Base-by-base conservation (phyloP, 805 yeast species). In the Saturnispora dispora region DNA sequence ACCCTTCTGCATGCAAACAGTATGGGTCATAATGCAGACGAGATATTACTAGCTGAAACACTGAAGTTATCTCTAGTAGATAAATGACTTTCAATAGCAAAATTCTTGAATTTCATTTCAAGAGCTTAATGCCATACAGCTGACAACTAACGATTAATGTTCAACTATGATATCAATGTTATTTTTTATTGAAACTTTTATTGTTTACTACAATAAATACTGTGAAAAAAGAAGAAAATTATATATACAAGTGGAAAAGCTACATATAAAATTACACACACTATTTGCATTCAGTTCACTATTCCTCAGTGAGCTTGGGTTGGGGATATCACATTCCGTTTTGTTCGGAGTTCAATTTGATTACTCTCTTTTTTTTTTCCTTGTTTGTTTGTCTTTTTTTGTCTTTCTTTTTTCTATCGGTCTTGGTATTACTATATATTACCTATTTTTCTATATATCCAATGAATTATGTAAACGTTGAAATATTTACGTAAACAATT, bases 1-100 rank as follows among this genome's bases (percentile, higher is more conserved):
- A 87, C 88, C 33, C 96, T 96, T 0, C 78, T 91, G 39, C 98
- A 91, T 67, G 90, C 95, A 2, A 27, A 45, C 33, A 50, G 33
- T 25, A 47, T 30, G 25, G 47, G 47, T 3, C 22, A 27, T 17
- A 46, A 37, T 42, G 20, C 43, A 4, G 37, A 32, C 15, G 49
- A 47, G 13, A 47, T 42, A 10, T 18, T 39, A 30, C 23, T 47
- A 8, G 37, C 43, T 25, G 49, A 47, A 22, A 40, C 49, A 15
- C 25, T 47, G 17, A 47, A 47, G 30, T 20, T 47, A 20, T 47
- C 49, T 5, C 33, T 47, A 13, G 18, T 47, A 6, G 49, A 47
- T 5, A 47, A 39, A 32, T 47, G 35, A 30, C 33, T 13, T 13
- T 13, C 15, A 5, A 13, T 30, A 13, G 15, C 13, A 5, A 30